Base-by-base conservation (phyloP, 768 basidiomycete species). In the Rickenella mellea region DNA sequence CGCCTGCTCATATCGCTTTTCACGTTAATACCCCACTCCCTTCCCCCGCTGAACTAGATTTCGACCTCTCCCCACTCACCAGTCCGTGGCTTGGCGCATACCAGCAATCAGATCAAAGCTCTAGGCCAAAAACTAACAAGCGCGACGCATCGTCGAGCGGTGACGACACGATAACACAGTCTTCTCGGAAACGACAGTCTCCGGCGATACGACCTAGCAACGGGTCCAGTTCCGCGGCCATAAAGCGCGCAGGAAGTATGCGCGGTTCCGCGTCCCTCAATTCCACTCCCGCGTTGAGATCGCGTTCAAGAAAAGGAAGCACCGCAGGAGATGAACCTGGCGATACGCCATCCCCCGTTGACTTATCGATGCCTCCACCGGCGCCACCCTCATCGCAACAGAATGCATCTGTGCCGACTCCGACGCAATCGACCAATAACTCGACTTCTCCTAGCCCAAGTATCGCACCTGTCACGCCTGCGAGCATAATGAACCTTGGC, bases 401-500 rank as follows among this genome's bases (percentile, higher is more conserved):
- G 8, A 27, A 51, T 20, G 45, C 49, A 6, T 44, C 57, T 20
- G 44, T 54, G 5, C 35, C 53, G 15, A 47, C 38, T 10, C 41
- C 53, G n/a, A 43, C 51, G 27, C 27, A 45, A 27, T 6, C 42
- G 36, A 6, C 40, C 33, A 22, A 21, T 35, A 11, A 44, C 42
- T 14, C 11, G 19, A 26, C 22, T 29, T 38, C 27, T 29, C 12
- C 14, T 33, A 35, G 28, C 41, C 24, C 26, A 19, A 27, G 19
- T 21, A 25, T 31, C 22, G 27, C 68, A 4, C 93, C 93, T 5
- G 88, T 90, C 32, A 96, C 93, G 0, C 93, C 93, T 1, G 84
- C 89, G 0, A 86, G 79, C 44, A 83, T 97, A 55, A 89, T 97
- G 87, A 93, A 93, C 49, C 69, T 98, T 6, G 80, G 81, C 3